Percentiles rank a stretch among this genome's conserved stretches.
phyloP scores from a whole-genome alignment of 805 yeast species.

The Debaryomyces hansenii region DNA sequence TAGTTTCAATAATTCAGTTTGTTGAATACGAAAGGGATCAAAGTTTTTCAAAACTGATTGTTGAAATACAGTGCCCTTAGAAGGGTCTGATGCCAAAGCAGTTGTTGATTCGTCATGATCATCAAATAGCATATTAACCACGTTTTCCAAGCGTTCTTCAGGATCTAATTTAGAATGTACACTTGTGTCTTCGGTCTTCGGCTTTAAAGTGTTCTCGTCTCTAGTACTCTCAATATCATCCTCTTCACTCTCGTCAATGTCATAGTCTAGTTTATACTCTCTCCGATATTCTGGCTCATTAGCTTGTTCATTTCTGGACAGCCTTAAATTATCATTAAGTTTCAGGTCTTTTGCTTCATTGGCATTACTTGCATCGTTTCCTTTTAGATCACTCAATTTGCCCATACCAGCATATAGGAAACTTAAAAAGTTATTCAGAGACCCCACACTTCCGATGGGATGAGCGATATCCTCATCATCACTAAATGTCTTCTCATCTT shows the following conservation, averaged over 20 bases:
- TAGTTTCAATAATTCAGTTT: slow-evolving; percentile 12
- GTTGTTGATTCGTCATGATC: background rate
- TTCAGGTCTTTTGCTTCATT: background rate
- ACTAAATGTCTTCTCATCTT: background rate
- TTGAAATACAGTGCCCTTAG: background rate
- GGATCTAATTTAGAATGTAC: too few relatives aligned
- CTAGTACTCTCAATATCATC: background rate
- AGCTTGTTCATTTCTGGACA: background rate
- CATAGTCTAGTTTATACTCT: background rate
- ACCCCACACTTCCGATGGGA: slow-evolving; percentile 12
- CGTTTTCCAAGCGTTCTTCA: too few relatives aligned
- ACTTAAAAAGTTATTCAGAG: slow-evolving; percentile 26
- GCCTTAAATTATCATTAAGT: background rate
- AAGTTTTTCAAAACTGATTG: slow-evolving; percentile 31
- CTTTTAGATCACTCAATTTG: background rate
- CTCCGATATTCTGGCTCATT: background rate
- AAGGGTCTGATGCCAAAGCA: background rate
- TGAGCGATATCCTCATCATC: slow-evolving; percentile 14
- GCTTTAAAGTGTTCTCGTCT: background rate
- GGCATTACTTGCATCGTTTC: background rate
- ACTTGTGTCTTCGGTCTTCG: too few relatives aligned
- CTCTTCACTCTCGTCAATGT: slow-evolving; percentile 2
- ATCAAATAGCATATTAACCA: background rate
- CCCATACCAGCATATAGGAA: slow-evolving; percentile 28
- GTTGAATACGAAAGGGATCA: slow-evolving; percentile 16